phyloP scores from a whole-genome alignment of 2,329 filamentous ascomycete genomes.

The Neoascochyta sp. region DNA sequence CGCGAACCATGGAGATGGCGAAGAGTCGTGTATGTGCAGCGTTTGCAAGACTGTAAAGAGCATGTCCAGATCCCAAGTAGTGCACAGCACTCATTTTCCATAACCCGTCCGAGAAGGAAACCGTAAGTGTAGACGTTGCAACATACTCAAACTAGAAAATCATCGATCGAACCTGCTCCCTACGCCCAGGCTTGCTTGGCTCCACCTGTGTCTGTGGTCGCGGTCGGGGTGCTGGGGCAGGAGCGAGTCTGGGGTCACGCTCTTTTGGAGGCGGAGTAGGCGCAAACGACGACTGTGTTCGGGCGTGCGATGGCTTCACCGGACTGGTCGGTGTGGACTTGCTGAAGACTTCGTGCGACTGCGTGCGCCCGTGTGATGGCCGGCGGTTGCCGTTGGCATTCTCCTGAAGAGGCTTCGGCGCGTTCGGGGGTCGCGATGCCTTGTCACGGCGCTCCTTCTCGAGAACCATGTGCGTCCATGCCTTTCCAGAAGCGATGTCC shows the following conservation, averaged over 20 bases:
- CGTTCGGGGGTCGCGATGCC: constrained; percentile 11
- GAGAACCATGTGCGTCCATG: constrained; percentile 62
- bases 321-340: constrained; percentile 30
- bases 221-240: constrained; percentile 28
- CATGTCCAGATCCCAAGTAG: too few species aligned
- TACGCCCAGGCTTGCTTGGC: constrained; percentile 17
- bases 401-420: constrained; percentile 23
- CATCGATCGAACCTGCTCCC: constrained; percentile 43
- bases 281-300: constrained; percentile 31
- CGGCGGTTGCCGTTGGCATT: constrained; percentile 12
- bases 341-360: constrained; percentile 28
- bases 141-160: too few species aligned
- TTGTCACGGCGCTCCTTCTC: constrained; percentile 42
- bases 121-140: too few species aligned
- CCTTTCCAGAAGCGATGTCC: constrained; percentile 48
- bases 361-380: constrained; percentile 26
- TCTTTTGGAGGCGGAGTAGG: constrained; percentile 33
- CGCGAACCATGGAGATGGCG: too few species aligned
- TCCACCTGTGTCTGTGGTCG: constrained; percentile 27
- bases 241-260: constrained; percentile 23
- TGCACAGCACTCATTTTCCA: too few species aligned
- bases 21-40: too few species aligned
- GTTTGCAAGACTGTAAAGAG: too few species aligned
- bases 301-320: constrained; percentile 27
- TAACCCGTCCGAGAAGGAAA: too few species aligned